Base-by-base conservation (phyloP, 345 rosid species). In the Dimocarpus longan region DNA sequence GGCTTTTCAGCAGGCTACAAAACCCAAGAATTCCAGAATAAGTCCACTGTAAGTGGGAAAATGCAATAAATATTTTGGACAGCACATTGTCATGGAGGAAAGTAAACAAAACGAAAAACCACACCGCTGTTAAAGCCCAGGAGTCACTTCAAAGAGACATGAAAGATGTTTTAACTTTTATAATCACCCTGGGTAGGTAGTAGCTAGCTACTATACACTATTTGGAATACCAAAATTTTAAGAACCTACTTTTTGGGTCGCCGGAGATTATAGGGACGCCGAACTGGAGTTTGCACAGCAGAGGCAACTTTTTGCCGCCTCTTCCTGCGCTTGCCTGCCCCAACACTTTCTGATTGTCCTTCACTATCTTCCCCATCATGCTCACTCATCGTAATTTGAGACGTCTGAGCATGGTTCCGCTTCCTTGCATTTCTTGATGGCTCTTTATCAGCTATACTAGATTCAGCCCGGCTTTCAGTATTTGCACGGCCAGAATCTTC, bases 201-300 rank as follows among this genome's bases (percentile, higher is more conserved):
- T 56, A 37, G 37, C 37, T 32, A 32, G 2, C 59, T 59, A 42
- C 12, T 12, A 62, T 12, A 62, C 8, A 16, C 62, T 32, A 76
- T 10, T 26, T 70, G 66, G 73, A 24, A 42, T 32, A 24, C 43
- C 0, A 67, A 77, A 15, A 46, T 12, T 50, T 15, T n/a, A 59
- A 73, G 12, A 85, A 82, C 86, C 87, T 77, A 92, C 98, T 73
- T 83, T 85, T 89, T 92, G 24, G 90, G 89, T 67, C 89, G 87
- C 77, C 98, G 91, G 78, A 96, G 88, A 84, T 94, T 91, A 74
- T 96, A 96, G 78, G 92, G 87, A 70, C 48, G 77, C 82, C 80
- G 88, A 19, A 81, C 90, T 56, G 79, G 84, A 70, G 83, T 32
- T 80, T 80, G 90, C 71, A 78, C 74, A 21, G 76, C 80, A 12